phyloP scores from a whole-genome alignment of 202 grass and related monocot genomes.

The Carex sylvatica region DNA sequence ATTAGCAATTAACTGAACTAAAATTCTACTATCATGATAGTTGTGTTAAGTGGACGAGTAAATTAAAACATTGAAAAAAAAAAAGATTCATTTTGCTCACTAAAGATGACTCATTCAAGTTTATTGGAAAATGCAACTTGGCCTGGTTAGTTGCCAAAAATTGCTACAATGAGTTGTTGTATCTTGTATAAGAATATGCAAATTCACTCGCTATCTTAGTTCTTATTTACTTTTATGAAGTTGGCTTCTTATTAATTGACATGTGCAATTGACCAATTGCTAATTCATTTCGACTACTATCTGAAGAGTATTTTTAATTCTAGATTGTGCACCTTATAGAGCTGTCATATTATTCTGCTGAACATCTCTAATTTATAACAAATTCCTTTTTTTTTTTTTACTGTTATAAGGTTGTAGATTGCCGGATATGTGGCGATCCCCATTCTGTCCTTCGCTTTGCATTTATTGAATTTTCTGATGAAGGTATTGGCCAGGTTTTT shows the following conservation, averaged over 20 bases:
- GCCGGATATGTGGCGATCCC: conserved; percentile 89
- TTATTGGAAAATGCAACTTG: conserved; percentile 1
- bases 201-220: not conserved
- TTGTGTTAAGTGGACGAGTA: not conserved
- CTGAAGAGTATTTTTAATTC: not conserved
- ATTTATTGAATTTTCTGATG: conserved; percentile 91
- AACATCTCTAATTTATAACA: conserved; percentile 21
- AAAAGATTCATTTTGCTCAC: not conserved
- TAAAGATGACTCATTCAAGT: not conserved
- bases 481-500: conserved; percentile 47
- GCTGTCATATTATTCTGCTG: not conserved
- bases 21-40: not conserved
- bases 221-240: not conserved
- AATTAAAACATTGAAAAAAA: not conserved
- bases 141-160: not conserved
- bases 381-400: not conserved
- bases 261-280: not conserved
- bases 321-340: not conserved
- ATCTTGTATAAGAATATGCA: not conserved
- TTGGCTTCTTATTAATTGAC: not conserved
- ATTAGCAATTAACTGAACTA: not conserved
- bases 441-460: conserved; percentile 94
- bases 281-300: not conserved
- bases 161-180: not conserved
- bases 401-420: conserved; percentile 71